These are phyloP conservation scores for Leccinum rimulosum DNA, from an alignment of 768 basidiomycete species.

Conservation along the genomic window DNA sequence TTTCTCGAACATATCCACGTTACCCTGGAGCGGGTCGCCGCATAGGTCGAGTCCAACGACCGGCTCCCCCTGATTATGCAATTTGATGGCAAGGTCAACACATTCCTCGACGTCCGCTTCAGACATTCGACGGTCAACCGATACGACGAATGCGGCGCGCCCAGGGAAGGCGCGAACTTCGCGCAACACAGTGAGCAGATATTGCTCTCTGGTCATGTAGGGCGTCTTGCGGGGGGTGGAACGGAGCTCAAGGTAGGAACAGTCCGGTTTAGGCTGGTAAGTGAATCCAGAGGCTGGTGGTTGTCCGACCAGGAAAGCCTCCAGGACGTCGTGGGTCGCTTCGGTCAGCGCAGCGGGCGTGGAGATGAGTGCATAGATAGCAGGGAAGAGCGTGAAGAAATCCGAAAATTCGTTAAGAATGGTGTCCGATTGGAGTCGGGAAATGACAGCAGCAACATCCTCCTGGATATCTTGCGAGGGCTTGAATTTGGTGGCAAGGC, in stretches of 20 bases:
- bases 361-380: slow-evolving; percentile 75
- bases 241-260: slow-evolving; percentile 79
- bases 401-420: slow-evolving; percentile 56
- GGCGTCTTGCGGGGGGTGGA: slow-evolving; percentile 65
- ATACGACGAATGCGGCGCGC: slow-evolving; percentile 63
- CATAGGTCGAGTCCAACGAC: slow-evolving; percentile 82
- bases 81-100: slow-evolving; percentile 50
- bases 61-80: slow-evolving; percentile 56
- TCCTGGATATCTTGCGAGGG: slow-evolving; percentile 26
- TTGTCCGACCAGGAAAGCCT: slow-evolving; percentile 47
- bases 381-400: slow-evolving; percentile 74
- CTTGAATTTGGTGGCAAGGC: slow-evolving; percentile 50
- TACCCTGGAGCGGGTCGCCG: slow-evolving; percentile 66
- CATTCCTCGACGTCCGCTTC: slow-evolving; percentile 50
- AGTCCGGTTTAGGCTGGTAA: slow-evolving; percentile 45
- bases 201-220: slow-evolving; percentile 56
- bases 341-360: slow-evolving; percentile 50
- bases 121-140: slow-evolving; percentile 72
- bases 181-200: slow-evolving; percentile 63
- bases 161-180: slow-evolving; percentile 60
- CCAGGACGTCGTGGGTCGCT: slow-evolving; percentile 65
- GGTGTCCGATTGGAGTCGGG: slow-evolving; percentile 38
- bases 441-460: slow-evolving; percentile 45
- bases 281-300: slow-evolving; percentile 28
- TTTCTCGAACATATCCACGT: slow-evolving; percentile 48